A percentile compares a stretch with the other conserved stretches of the same genome.
Conservation (phyloP, 192 early-diverging fungal species). For the Rhizophlyctis rosea region DNA sequence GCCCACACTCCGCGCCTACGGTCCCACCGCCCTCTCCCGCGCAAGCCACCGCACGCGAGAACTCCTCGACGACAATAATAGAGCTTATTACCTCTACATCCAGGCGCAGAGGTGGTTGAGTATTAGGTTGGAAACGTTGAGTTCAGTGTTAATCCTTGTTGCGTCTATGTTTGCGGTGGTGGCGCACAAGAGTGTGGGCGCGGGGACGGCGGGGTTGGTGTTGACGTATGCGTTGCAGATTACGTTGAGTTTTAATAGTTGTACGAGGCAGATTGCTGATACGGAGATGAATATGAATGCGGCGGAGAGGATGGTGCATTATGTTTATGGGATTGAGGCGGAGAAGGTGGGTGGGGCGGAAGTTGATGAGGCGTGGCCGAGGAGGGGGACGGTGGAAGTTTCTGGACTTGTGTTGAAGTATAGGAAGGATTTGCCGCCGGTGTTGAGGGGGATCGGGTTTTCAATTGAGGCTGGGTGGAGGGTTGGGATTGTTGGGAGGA, state of each 20-base stretch:
- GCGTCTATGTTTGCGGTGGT: constrained; percentile 44
- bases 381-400: constrained; percentile 65
- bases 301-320: constrained; percentile 85
- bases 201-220: constrained; percentile 28
- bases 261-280: constrained; percentile 54
- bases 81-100: neutral
- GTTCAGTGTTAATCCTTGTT: constrained; percentile 2
- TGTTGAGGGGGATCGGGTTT: constrained; percentile 34
- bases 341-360: constrained; percentile 74
- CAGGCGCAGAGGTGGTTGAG: constrained; percentile 2
- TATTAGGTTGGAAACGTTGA: constrained; percentile 2
- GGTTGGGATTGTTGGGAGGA: constrained; percentile 49
- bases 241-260: constrained; percentile 66
- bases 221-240: constrained; percentile 46
- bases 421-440: constrained; percentile 23
- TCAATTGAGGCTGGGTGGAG: constrained; percentile 38
- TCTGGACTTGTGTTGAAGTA: constrained; percentile 44
- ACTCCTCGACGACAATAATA: constrained; percentile 12
- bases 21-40: neutral
- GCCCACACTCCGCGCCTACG: constrained; percentile 1
- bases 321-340: constrained; percentile 50
- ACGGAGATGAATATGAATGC: constrained; percentile 57
- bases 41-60: neutral
- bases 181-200: constrained; percentile 32
- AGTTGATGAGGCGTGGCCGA: constrained; percentile 62